A percentile compares a stretch with the other conserved stretches of the same genome.
phyloP scores from a whole-genome alignment of 2,329 filamentous ascomycete species.

The Penicillium crustosum region DNA sequence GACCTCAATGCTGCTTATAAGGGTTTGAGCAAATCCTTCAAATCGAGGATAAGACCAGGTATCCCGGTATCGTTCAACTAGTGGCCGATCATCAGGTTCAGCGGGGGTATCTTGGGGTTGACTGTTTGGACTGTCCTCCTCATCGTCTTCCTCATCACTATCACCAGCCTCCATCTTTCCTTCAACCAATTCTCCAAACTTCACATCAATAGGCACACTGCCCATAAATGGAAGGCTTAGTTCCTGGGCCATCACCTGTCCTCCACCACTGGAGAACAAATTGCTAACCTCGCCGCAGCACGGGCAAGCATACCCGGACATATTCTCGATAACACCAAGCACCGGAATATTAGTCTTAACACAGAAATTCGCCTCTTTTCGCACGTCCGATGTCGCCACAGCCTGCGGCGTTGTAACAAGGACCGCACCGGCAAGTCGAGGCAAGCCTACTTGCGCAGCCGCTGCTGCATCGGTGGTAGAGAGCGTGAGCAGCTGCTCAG shows the following conservation, averaged over 20 bases:
- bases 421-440: slow-evolving; percentile 80
- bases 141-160: slow-evolving; percentile 30
- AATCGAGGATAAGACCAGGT: slow-evolving; percentile 47
- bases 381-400: slow-evolving; percentile 87
- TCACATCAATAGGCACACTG: slow-evolving; percentile 85
- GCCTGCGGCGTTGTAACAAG: slow-evolving; percentile 96
- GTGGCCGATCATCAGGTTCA: slow-evolving; percentile 32
- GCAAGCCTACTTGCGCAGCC: slow-evolving; percentile 31
- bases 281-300: slow-evolving; percentile 81
- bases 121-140: slow-evolving; percentile 17
- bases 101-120: slow-evolving; percentile 7
- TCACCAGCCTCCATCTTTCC: slow-evolving; percentile 41
- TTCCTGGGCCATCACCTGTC: slow-evolving; percentile 82
- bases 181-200: slow-evolving; percentile 85
- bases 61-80: slow-evolving; percentile 47
- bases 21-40: slow-evolving; percentile 41
- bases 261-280: slow-evolving; percentile 88
- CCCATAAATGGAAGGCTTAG: slow-evolving; percentile 83
- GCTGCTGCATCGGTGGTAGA: slow-evolving; percentile 30
- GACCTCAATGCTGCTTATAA: slow-evolving; percentile 33
- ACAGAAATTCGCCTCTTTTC: slow-evolving; percentile 94
- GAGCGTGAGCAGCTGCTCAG: slow-evolving; percentile 71
- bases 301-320: slow-evolving; percentile 61
- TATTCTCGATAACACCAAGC: slow-evolving; percentile 93
- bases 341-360: slow-evolving; percentile 75